Base-by-base conservation (phyloP, 352 stramenopile genomes). In the Globisporangium apiculatum region DNA sequence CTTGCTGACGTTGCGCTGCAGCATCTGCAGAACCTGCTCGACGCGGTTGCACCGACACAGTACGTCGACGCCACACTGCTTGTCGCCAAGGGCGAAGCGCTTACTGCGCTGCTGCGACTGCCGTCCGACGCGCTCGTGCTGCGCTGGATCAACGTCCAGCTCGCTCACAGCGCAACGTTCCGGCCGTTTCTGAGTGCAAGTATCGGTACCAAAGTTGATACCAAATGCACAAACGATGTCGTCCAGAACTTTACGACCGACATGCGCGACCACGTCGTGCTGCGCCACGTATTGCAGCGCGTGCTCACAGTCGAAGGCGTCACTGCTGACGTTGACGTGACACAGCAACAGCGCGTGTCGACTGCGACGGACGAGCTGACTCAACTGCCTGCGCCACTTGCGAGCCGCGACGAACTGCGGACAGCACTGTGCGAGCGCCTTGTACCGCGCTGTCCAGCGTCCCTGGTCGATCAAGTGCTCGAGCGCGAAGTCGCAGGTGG, bases 191-290 rank as follows among this genome's bases (percentile, higher is more conserved):
- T 62, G 5, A 61, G 48, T 3, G 37, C 60, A 12, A 50, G 7
- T 10, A 38, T 9, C 9, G 38, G 10, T 31, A 48, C 48, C 2
- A 73, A 71, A 1, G 18, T 24, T 24, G 18, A 24, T 24, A 24
- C 18, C 18, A 24, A 24, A 24, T 24, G 18, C 18, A 24, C 18
- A 24, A 24, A 24, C 18, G 18, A 24, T 24, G 81, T 89, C 37
- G 75, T 88, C 41, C 80, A 88, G 55, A 90, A 90, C 42, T 90
- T 85, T 43, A 75, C 69, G 10, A 75, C 77, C 18, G 80, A 90
- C 38, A 84, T 87, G 72, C 79, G 75, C 56, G 64, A 65, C 55
- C 67, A 73, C 51, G 85, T 86, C 37, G 72, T 73, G 0, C 57
- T 86, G n/a, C 70, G 70, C 7, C 72, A 89, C n/a, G 66, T 86